phyloP scores from a whole-genome alignment of 257 asterid genomes.

The Nicotiana undulata region DNA sequence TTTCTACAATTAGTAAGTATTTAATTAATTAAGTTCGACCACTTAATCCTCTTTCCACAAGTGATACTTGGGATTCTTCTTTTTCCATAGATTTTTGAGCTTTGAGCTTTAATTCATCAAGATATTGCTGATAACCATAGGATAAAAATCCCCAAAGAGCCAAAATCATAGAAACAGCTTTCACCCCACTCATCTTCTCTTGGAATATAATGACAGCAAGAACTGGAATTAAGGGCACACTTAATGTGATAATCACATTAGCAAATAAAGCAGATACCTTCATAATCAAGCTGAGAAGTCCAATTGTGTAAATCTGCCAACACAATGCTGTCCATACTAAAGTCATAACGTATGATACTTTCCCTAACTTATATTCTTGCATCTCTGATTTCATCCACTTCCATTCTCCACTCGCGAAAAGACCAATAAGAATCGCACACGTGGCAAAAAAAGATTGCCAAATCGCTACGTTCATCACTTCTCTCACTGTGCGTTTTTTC shows the following conservation, averaged over 20 bases:
- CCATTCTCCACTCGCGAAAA: slow-evolving; percentile 44
- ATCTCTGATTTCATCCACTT: slow-evolving; percentile 22
- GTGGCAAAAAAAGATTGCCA: slow-evolving; percentile 25
- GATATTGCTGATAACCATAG: slow-evolving; percentile 57
- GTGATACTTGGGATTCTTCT: neutral
- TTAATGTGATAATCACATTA: slow-evolving; percentile 50
- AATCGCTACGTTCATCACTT: slow-evolving; percentile 19
- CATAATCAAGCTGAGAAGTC: slow-evolving; percentile 27
- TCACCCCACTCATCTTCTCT: slow-evolving; percentile 55
- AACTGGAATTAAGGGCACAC: slow-evolving; percentile 58
- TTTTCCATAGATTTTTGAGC: neutral
- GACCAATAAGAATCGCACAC: slow-evolving; percentile 6
- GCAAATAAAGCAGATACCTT: slow-evolving; percentile 53
- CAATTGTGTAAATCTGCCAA: slow-evolving; percentile 36
- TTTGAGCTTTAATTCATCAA: slow-evolving; percentile 43
- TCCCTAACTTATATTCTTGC: slow-evolving; percentile 26
- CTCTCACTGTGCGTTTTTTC: slow-evolving; percentile 3
- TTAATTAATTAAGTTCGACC: neutral
- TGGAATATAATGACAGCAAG: slow-evolving; percentile 42
- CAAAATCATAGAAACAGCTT: slow-evolving; percentile 47
- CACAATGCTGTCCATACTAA: slow-evolving; percentile 25
- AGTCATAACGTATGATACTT: slow-evolving; percentile 18
- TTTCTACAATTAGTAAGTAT: neutral
- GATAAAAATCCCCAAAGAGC: slow-evolving; percentile 75
- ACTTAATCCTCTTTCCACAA: neutral